Evolutionary conservation across 2,329 filamentous ascomycete species (phyloP), one percentile per base, ranked within the genome.

Genomic region (Periconia macrospinosa): DNA sequence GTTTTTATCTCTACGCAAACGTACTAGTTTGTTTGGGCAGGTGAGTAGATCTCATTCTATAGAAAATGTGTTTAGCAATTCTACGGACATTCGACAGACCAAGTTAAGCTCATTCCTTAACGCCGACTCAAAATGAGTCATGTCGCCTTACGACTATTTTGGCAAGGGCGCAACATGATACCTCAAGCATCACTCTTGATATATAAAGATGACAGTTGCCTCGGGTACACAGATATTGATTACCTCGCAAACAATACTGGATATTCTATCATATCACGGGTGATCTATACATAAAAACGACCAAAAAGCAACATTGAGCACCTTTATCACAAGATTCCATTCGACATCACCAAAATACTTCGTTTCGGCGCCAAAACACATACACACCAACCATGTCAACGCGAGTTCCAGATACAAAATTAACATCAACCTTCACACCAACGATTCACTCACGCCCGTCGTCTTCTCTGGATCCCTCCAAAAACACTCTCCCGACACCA

Each of bases 341-440:
- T 27, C 11, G 11, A 37, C 33, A 13, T 6, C 33, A 37, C 6
- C 33, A 37, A 37, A n/a, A 37, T 13, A 37, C 3, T 27, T 8
- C 8, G 23, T 27, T 27, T 27, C 23, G 23, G 23, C 23, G 23
- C 11, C 3, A 37, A 10, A 37, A 37, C 11, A n/a, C 11, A 37
- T 37, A 37, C 33, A 27, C 23, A 27, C 33, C 11, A 13, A 37
- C 33, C 11, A 63, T 63, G 61, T 30, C 56, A 2, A 42, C 45
- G 20, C 49, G 55, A 37, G 41, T n/a, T 13, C 56, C 44, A 30
- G 62, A 68, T 41, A 52, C 56, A 7, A 51, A 52, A 6, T 60
- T 65, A 15, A 62, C 64, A 27, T 50, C 55, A 46, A 37, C 33
- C 3, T 68, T 66, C 47, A 65, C 59, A 1, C 41, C 35, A 23